These are phyloP conservation scores for Suhomyces prunicola DNA, from an alignment of 805 yeast species.

Conservation along the genomic window DNA sequence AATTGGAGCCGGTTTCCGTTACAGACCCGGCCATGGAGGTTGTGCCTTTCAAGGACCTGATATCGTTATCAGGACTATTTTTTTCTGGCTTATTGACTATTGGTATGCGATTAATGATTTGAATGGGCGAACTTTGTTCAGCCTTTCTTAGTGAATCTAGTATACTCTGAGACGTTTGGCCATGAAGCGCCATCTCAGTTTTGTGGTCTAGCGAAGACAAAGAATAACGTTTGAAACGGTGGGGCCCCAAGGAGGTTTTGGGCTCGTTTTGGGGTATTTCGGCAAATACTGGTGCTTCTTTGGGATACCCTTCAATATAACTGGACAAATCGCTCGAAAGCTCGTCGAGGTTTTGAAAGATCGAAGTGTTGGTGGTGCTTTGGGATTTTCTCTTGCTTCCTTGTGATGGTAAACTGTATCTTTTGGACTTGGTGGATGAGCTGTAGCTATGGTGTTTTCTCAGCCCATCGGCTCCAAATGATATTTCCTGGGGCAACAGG, in stretches of 20 bases:
- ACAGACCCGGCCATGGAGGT: constrained; percentile 9
- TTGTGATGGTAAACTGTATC: constrained; percentile 7
- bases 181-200: not conserved
- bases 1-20: constrained; percentile 1
- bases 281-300: not conserved
- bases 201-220: constrained; percentile 4
- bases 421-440: constrained; percentile 4
- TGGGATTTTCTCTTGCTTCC: constrained; percentile 15
- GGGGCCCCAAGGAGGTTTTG: not conserved
- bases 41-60: constrained; percentile 23
- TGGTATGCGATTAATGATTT: not conserved
- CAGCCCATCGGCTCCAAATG: not conserved
- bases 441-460: not conserved
- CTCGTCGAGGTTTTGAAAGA: constrained; percentile 26
- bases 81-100: not conserved
- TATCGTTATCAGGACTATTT: constrained; percentile 9
- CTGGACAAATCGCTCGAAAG: constrained; percentile 24
- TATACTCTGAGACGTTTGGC: constrained; percentile 1
- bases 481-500: not conserved
- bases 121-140: not conserved
- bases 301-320: constrained; percentile 6
- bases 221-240: constrained; percentile 4
- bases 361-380: constrained; percentile 26
- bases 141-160: constrained; percentile 3
- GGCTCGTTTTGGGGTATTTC: not conserved